Base-by-base conservation (phyloP, 495 filamentous ascomycete genomes). In the Saxophila tyrrhenica region DNA sequence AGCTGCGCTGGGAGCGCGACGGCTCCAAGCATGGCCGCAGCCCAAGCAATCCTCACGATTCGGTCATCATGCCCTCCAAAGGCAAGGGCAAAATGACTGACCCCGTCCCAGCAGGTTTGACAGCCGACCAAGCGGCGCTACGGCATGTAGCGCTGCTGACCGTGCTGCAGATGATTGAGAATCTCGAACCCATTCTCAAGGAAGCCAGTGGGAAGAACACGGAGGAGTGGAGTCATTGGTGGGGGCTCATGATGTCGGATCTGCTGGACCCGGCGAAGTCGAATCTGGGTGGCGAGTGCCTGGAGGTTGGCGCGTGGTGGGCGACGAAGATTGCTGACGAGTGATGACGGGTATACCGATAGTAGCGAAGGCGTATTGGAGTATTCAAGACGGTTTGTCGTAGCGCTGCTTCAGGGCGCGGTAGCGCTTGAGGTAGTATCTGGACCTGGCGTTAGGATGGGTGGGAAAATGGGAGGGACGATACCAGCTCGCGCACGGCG, bases 261-360 rank as follows among this genome's bases (percentile, higher is more conserved):
- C 72, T 95, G 65, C 75, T 94, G 57, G 83, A 86, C 63, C 78
- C 86, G 55, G 80, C 45, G 11, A 49, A 56, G 39, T 20, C 29
- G 9, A 81, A 87, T 22, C 78, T 80, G 32, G 87, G 80, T 72
- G 88, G 90, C 41, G 90, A 97, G 70, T 94, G 89, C 68, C 70
- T 97, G 43, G 90, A 96, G 73, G 78, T 92, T 53, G 90, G 89
- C 50, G 89, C 87, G n/a, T 95, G 89, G 89, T 94, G 87, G 84
- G 89, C 86, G 16, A 60, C 58, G 17, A 60, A 60, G 43, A 11
- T 48, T 3, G 21, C 29, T 21, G 13, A 41, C 19, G 38, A 25
- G 1, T 56, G 38, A 56, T n/a, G 21, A 22, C 10, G 29, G 5
- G 8, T 13, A 5, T 13, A 59, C 73, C 74, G 66, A 94, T 5